Percentiles rank a stretch among this genome's conserved stretches.
phyloP scores from a whole-genome alignment of 2,329 filamentous ascomycete species.

The Fusarium coicis region DNA sequence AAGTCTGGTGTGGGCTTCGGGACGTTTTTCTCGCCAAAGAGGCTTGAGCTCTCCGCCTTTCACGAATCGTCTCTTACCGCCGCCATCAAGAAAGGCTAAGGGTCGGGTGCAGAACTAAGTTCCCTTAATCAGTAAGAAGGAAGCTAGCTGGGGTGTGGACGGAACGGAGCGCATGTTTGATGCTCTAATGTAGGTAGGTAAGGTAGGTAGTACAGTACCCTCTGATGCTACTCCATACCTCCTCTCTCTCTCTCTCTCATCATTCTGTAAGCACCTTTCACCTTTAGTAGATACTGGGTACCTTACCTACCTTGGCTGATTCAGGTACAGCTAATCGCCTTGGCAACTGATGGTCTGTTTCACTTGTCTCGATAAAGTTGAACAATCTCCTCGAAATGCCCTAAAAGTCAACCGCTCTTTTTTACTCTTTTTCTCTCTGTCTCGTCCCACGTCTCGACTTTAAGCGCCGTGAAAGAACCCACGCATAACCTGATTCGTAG shows the following conservation, averaged over 20 bases:
- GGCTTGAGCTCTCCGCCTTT: slow-evolving; percentile 49
- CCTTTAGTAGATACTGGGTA: neutral
- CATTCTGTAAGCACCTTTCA: neutral
- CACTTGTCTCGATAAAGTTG: neutral
- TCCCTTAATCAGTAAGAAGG: neutral
- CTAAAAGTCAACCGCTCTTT: slow-evolving; percentile 10
- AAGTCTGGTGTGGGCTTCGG: slow-evolving; percentile 30
- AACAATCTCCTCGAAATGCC: slow-evolving; percentile 17
- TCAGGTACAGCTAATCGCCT: neutral
- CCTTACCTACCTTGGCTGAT: neutral
- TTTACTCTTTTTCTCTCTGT: slow-evolving; percentile 13
- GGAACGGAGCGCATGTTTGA: slow-evolving; percentile 3
- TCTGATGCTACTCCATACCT: neutral
- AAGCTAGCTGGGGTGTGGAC: slow-evolving; percentile 10
- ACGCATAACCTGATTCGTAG: slow-evolving; percentile 39
- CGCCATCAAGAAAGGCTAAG: slow-evolving; percentile 39
- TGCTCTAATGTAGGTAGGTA: neutral
- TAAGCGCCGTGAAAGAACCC: slow-evolving; percentile 46
- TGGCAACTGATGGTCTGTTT: slow-evolving; percentile 1
- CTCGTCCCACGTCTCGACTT: slow-evolving; percentile 24
- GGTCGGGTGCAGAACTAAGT: slow-evolving; percentile 27
- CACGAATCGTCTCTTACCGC: slow-evolving; percentile 53
- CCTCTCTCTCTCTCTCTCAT: neutral
- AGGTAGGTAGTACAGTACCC: neutral
- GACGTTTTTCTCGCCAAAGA: slow-evolving; percentile 39